These are phyloP conservation scores for Cyamopsis tetragonoloba DNA, from an alignment of 306 rosid species.

Conservation along the genomic window DNA sequence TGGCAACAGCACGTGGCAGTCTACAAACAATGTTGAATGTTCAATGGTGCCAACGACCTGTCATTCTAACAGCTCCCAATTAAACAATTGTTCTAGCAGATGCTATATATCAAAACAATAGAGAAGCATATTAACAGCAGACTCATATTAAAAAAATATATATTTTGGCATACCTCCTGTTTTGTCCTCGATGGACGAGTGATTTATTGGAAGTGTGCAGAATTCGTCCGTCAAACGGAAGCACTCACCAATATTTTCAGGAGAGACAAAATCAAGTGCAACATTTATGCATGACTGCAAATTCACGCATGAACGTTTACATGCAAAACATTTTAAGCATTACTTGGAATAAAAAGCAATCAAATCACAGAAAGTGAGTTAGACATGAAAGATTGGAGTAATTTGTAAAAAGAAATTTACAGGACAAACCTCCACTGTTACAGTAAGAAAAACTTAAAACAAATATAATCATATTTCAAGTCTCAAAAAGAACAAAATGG, in stretches of 20 bases:
- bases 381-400: too few species aligned
- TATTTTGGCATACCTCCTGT: slow-evolving; percentile 51
- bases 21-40: too few species aligned
- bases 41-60: neutral
- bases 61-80: neutral
- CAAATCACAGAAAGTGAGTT: neutral
- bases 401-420: neutral
- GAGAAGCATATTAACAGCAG: neutral
- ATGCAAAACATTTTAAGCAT: neutral
- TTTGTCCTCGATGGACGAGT: slow-evolving; percentile 65
- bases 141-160: neutral
- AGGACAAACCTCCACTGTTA: neutral
- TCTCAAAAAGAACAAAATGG: too few species aligned
- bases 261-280: slow-evolving; percentile 85
- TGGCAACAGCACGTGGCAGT: too few species aligned
- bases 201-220: slow-evolving; percentile 67
- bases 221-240: slow-evolving; percentile 70
- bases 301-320: neutral
- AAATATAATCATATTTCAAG: too few species aligned
- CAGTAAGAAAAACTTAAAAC: too few species aligned
- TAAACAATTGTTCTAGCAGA: neutral
- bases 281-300: slow-evolving; percentile 86
- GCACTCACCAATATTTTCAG: slow-evolving; percentile 78
- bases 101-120: neutral
- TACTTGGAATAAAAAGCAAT: neutral